Percentiles rank a stretch among this genome's conserved stretches.
These are phyloP conservation scores for Pilobolus umbonatus DNA, from an alignment of 192 early-diverging fungal species.

Conservation along the genomic window DNA sequence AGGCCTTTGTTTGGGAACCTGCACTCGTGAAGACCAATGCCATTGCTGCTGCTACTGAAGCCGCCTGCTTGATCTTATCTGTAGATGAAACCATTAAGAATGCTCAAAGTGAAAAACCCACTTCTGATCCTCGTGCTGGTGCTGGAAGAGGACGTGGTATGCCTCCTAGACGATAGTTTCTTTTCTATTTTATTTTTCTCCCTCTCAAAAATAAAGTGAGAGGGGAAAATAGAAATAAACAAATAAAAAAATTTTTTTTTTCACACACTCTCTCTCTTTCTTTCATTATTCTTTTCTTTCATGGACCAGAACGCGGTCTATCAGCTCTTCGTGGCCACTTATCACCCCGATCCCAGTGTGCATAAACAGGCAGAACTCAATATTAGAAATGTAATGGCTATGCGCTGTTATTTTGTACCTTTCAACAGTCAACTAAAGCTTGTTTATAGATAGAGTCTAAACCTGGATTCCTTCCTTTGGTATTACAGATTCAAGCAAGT, in stretches of 20 bases:
- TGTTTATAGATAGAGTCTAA: constrained; percentile 36
- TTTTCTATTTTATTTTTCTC: constrained; percentile 3
- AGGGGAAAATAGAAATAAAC: no score
- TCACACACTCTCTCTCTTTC: background rate
- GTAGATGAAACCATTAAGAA: constrained; percentile 98
- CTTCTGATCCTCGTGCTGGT: constrained; percentile 46
- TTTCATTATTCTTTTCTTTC: background rate
- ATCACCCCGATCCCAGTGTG: constrained; percentile 71
- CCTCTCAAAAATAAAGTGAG: background rate
- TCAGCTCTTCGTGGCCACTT: constrained; percentile 69
- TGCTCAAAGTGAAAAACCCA: constrained; percentile 76
- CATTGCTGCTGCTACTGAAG: constrained; percentile 90
- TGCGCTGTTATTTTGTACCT: background rate
- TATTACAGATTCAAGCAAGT: constrained; percentile 47
- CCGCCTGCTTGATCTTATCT: constrained; percentile 91
- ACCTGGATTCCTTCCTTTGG: constrained; percentile 44
- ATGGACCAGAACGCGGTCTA: constrained; percentile 62
- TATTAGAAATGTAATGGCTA: constrained; percentile 57
- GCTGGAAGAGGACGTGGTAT: constrained; percentile 64
- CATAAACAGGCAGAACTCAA: constrained; percentile 80
- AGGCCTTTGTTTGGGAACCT: constrained; percentile 97
- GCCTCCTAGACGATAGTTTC: constrained; percentile 49
- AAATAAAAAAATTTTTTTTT: no score
- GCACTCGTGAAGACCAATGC: constrained; percentile 97
- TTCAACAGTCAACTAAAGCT: background rate